phyloP scores from a whole-genome alignment of 2,329 filamentous ascomycete genomes.

The Xylaria sp. region DNA sequence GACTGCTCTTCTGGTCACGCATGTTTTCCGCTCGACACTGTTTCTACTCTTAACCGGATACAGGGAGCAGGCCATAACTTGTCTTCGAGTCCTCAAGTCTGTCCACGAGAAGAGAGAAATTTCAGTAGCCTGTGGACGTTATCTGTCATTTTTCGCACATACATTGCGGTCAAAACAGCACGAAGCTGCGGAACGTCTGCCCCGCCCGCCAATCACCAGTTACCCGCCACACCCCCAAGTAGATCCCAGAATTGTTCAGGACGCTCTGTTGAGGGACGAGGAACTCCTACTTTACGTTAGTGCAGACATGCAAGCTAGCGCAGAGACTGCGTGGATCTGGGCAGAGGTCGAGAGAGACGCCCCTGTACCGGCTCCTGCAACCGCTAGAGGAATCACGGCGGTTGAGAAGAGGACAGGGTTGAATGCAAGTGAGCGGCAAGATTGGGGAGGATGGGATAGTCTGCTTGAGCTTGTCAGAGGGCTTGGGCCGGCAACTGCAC shows the following conservation, averaged over 20 bases:
- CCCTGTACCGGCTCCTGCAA: conserved; percentile 43
- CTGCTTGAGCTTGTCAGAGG: conserved; percentile 72
- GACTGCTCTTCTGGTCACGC: conserved; percentile 79
- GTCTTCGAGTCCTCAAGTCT: conserved; percentile 75
- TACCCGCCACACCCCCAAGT: conserved; percentile 43
- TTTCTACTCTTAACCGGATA: conserved; percentile 81
- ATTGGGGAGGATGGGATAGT: conserved; percentile 85
- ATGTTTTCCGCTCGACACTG: conserved; percentile 88
- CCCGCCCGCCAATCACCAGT: conserved; percentile 43
- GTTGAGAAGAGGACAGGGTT: conserved; percentile 63
- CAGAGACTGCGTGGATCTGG: conserved; percentile 87
- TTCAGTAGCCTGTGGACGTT: conserved; percentile 82
- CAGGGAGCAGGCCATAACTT: conserved; percentile 76
- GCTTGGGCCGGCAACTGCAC: conserved; percentile 56
- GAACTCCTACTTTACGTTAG: conserved; percentile 89
- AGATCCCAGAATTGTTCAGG: conserved; percentile 48
- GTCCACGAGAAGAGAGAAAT: conserved; percentile 78
- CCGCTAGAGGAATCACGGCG: conserved; percentile 55
- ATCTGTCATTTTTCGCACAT: conserved; percentile 83
- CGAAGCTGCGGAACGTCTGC: conserved; percentile 55
- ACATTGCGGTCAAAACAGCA: conserved; percentile 67
- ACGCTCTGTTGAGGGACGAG: conserved; percentile 72
- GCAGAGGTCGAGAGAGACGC: conserved; percentile 65
- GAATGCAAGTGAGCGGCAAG: conserved; percentile 66
- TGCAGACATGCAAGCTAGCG: conserved; percentile 84